Evolutionary conservation across 1,284 basidiomycete genomes (phyloP).

Genomic region (Ceratobasidium sp.): DNA sequence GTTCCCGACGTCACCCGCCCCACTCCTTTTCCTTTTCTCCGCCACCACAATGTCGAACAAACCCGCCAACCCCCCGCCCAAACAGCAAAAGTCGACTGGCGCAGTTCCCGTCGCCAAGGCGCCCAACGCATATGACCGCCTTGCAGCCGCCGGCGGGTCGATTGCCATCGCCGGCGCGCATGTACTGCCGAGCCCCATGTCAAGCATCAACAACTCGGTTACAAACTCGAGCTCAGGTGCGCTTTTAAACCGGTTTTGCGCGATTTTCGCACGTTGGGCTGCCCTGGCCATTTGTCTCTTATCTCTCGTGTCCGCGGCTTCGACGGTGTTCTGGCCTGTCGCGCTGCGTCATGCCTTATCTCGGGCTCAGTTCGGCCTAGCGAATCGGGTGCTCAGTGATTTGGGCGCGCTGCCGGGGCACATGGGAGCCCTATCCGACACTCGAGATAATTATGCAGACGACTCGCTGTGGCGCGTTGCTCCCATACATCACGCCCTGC

Average conservation of each 20-base stretch:
- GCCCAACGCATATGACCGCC: slow-evolving; percentile 32
- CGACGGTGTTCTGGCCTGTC: slow-evolving; percentile 28
- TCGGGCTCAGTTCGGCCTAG: slow-evolving; percentile 42
- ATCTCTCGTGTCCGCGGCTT: slow-evolving; percentile 34
- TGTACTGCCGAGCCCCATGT: slow-evolving; percentile 33
- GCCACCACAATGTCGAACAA: not conserved
- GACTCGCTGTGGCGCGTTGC: slow-evolving; percentile 7
- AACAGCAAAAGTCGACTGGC: slow-evolving; percentile 18
- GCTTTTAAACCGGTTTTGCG: slow-evolving; percentile 13
- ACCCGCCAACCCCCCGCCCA: slow-evolving; percentile 9
- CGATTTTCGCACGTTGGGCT: not conserved
- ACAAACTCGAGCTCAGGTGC: slow-evolving; percentile 32
- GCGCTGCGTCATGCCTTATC: slow-evolving; percentile 43
- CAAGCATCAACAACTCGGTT: slow-evolving; percentile 13
- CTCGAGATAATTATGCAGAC: not conserved
- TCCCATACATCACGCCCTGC: not conserved
- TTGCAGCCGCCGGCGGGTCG: slow-evolving; percentile 31
- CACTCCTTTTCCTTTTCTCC: not conserved
- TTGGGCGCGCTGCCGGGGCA: slow-evolving; percentile 32
- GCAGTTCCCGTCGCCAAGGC: slow-evolving; percentile 27
- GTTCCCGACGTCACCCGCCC: slow-evolving; percentile 35
- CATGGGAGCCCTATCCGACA: not conserved
- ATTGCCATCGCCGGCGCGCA: slow-evolving; percentile 27
- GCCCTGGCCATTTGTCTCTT: slow-evolving; percentile 42
- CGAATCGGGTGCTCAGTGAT: slow-evolving; percentile 23